A percentile compares a stretch with the other conserved stretches of the same genome.
Evolutionary conservation across 169 alveolate species (phyloP).

Genomic region (Plasmodium inui): DNA sequence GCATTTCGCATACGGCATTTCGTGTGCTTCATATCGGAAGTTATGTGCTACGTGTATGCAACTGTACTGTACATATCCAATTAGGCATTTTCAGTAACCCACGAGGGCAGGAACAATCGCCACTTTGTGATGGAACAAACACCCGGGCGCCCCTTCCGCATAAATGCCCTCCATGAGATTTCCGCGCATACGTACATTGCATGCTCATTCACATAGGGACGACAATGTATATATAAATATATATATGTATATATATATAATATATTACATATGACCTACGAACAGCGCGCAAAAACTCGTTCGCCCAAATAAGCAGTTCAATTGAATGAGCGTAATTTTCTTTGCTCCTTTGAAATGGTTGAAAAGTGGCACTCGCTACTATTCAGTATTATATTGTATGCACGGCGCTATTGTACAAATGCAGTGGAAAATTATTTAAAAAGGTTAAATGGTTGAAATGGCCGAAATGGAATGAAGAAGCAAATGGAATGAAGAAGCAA

Average conservation of each 20-base stretch:
- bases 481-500: too few relatives aligned
- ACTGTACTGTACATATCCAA: neutral
- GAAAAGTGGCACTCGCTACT: neutral
- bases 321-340: neutral
- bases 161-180: neutral
- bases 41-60: neutral
- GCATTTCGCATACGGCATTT: neutral
- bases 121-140: neutral
- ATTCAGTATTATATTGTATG: too few relatives aligned
- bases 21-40: neutral
- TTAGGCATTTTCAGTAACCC: neutral
- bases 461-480: neutral
- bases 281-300: neutral
- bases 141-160: neutral
- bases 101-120: neutral
- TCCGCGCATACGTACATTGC: neutral
- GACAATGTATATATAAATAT: neutral
- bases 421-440: neutral
- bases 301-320: neutral
- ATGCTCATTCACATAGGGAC: neutral
- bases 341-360: neutral
- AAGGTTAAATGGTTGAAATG: neutral
- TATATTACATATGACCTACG: neutral
- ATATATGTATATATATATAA: too few relatives aligned
- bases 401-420: neutral